phyloP scores from a whole-genome alignment of 768 basidiomycete species.

The Hemileccinum impolitum region DNA sequence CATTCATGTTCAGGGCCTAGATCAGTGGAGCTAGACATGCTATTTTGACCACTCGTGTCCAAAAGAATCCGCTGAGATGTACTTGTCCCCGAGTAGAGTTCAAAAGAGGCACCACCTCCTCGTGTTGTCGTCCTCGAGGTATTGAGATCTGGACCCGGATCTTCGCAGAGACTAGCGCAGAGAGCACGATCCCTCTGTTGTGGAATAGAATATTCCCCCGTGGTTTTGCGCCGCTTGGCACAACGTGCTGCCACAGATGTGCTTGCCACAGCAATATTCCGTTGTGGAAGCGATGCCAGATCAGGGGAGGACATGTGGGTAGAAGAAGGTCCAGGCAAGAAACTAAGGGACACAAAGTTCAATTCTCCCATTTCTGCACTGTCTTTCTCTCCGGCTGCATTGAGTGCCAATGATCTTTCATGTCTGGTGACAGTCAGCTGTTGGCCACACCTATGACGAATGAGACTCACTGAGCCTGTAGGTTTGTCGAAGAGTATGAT shows the following conservation, averaged over 20 bases:
- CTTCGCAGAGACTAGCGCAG: not conserved
- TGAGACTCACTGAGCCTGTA: constrained; percentile 10
- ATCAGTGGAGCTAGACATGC: constrained; percentile 11
- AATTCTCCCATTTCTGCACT: not conserved
- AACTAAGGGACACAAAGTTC: not conserved
- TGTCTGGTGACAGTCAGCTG: constrained; percentile 1
- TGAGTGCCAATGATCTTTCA: no score
- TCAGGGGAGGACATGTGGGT: constrained; percentile 14
- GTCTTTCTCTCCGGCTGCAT: no score
- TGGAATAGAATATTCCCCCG: not conserved
- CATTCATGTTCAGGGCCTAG: not conserved
- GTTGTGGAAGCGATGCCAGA: not conserved
- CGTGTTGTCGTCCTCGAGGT: constrained; percentile 4
- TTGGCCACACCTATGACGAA: not conserved
- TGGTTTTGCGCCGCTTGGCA: constrained; percentile 9
- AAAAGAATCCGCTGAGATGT: not conserved
- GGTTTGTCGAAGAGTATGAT: not conserved
- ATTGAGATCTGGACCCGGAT: not conserved
- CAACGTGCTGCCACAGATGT: not conserved
- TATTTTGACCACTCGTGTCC: not conserved
- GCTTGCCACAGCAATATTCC: not conserved
- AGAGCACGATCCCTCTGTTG: not conserved
- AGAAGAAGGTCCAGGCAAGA: not conserved
- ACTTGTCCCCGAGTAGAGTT: no score
- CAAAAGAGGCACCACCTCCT: not conserved